Conservation (phyloP, 1,139 yeast species). For the Yamadazyma epiphylla region DNA sequence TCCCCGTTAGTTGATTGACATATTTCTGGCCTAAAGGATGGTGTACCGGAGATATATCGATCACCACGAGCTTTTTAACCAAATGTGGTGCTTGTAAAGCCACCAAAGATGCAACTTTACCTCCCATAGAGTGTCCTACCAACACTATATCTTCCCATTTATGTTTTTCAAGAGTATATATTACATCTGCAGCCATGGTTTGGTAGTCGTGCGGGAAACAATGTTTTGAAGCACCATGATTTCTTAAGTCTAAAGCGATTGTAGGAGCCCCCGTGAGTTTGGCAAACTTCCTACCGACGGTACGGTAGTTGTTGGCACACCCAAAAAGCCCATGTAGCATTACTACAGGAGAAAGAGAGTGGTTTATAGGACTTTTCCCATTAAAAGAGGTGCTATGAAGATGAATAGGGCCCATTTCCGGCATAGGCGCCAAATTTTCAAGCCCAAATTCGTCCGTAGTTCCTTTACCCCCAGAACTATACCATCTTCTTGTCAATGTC, state of each 20-base stretch:
- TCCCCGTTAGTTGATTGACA: conserved; percentile 24
- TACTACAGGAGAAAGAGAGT: conserved; percentile 33
- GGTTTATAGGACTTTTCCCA: too few species aligned
- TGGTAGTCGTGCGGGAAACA: conserved; percentile 41
- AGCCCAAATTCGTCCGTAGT: too few species aligned
- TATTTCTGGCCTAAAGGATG: conserved; percentile 23
- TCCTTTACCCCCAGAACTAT: too few species aligned
- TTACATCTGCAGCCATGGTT: conserved; percentile 42
- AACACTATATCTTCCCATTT: conserved; percentile 25
- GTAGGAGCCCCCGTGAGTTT: conserved; percentile 26
- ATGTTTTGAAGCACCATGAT: conserved; percentile 49
- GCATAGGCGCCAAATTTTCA: too few species aligned
- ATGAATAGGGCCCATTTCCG: too few species aligned
- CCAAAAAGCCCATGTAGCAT: conserved; percentile 52
- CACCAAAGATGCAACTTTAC: conserved; percentile 48
- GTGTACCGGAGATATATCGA: conserved; percentile 46
- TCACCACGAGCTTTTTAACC: conserved; percentile 36
- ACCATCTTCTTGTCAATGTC: too few species aligned
- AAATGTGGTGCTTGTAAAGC: conserved; percentile 35
- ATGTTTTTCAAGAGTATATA: conserved; percentile 24
- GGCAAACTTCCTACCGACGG: conserved; percentile 33
- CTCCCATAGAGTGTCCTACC: conserved; percentile 55
- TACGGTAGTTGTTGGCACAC: conserved; percentile 34
- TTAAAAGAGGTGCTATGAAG: neutral
- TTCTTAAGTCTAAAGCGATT: conserved; percentile 46